Conservation (phyloP, 2,329 filamentous ascomycete genomes). For the Venturia nashicola region DNA sequence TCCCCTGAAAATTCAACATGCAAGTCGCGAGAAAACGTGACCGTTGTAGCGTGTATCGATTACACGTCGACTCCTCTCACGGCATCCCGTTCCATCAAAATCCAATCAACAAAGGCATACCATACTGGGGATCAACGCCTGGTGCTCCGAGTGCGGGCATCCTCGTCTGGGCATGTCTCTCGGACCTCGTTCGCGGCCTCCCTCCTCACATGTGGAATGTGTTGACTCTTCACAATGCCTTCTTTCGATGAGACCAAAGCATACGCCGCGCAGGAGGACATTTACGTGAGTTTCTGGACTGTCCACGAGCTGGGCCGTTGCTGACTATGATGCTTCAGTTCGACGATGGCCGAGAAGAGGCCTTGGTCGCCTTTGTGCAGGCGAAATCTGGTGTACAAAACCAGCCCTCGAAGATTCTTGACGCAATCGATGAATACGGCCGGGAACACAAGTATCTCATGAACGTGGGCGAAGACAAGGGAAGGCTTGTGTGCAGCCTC, state of each 20-base stretch:
- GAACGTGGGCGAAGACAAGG: constrained; percentile 69
- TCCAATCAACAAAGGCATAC: not conserved
- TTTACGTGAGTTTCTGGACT: not conserved
- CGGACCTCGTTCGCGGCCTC: not conserved
- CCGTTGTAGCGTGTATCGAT: not conserved
- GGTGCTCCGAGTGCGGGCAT: no score
- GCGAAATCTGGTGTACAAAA: constrained; percentile 44
- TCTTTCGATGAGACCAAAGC: constrained; percentile 31
- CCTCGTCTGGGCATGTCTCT: no score
- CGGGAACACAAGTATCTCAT: constrained; percentile 59
- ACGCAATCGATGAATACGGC: constrained; percentile 59
- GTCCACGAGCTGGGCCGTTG: not conserved
- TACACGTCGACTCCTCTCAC: constrained; percentile 1
- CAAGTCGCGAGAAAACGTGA: not conserved
- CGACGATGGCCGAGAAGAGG: constrained; percentile 62
- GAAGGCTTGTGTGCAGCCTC: constrained; percentile 54
- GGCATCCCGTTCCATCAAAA: constrained; percentile 10
- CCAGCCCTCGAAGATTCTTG: constrained; percentile 50
- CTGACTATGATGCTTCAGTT: constrained; percentile 14
- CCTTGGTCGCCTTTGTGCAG: constrained; percentile 60
- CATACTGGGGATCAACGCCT: not conserved
- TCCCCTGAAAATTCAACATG: no score
- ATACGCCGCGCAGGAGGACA: constrained; percentile 32
- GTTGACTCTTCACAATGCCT: not conserved
- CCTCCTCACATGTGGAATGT: not conserved